Base-by-base conservation (phyloP, 371 early-diverging fungal species). In the Choanephora cucurbitarum region DNA sequence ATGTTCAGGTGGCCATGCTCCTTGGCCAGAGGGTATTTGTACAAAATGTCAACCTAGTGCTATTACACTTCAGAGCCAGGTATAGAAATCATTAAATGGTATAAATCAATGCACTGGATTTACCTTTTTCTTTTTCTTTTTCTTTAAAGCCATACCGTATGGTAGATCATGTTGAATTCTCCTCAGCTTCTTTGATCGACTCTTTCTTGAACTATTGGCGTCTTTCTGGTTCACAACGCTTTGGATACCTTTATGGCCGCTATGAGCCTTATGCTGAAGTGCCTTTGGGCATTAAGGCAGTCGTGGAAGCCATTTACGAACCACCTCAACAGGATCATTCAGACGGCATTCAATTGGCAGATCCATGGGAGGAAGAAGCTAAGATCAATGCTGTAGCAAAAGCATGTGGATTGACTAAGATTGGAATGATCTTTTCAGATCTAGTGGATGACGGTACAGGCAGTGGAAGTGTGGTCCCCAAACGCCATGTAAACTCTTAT, bases 91-190 rank as follows among this genome's bases (percentile, higher is more conserved):
- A 13, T 32, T 32, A 37, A 37, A 11, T 37, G 7, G 28, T 2
- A 11, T 11, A 37, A 37, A 37, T 11, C 7, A 37, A 5, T 28
- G 28, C 5, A 28, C 28, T 28, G 7, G 28, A 28, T 52, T 31
- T 18, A 60, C 4, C 28, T 10, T 28, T 22, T 28, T 19, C 11
- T 37, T 49, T 41, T 33, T 0, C 42, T 8, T 40, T 51, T 21
- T 15, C 62, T 3, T 58, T 57, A 21, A 77, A 96, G 90, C 71
- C 82, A 22, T 99, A 94, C 76, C 88, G 99, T 49, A 88, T 96
- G 87, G 96, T 99, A 3, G 99, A 99, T 69, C 98, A 99, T 70
- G 88, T 99, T 34, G 99, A 99, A 76, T 97, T 99, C 73, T 93
- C 98, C n/a, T 83, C 85, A 11, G 76, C 90, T 5, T 68, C 72